These are phyloP conservation scores for Hyaloscypha finlandica DNA, from an alignment of 495 filamentous ascomycete species.

Conservation along the genomic window DNA sequence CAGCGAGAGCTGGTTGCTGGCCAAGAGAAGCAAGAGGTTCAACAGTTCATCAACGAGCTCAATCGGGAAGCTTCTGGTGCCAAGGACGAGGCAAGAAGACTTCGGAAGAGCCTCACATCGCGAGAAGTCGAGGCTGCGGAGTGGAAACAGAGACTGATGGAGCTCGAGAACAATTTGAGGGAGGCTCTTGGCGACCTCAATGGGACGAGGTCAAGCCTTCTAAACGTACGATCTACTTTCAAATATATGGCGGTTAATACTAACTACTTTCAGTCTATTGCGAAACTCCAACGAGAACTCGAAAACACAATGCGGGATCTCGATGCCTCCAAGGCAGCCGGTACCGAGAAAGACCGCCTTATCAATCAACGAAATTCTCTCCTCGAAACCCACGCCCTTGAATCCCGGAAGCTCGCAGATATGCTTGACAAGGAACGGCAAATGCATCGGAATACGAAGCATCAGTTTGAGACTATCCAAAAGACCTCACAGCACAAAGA, in stretches of 20 bases:
- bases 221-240: conserved; percentile 55
- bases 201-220: conserved; percentile 81
- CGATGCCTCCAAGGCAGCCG: conserved; percentile 69
- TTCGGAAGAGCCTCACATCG: conserved; percentile 78
- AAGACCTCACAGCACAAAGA: conserved; percentile 82
- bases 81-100: conserved; percentile 82
- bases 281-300: conserved; percentile 83
- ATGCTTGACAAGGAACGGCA: conserved; percentile 90
- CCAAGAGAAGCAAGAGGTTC: conserved; percentile 82
- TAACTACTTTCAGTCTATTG: conserved; percentile 63
- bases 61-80: conserved; percentile 76
- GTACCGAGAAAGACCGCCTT: conserved; percentile 84
- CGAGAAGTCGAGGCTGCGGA: conserved; percentile 85
- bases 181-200: conserved; percentile 80
- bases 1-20: conserved; percentile 85
- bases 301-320: conserved; percentile 81
- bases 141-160: conserved; percentile 85
- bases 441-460: conserved; percentile 78
- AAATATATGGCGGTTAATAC: conserved; percentile 19
- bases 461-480: conserved; percentile 83
- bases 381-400: conserved; percentile 86
- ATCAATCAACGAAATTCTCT: conserved; percentile 89
- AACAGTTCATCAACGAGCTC: conserved; percentile 75
- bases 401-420: conserved; percentile 81
- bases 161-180: conserved; percentile 84